Base-by-base conservation (phyloP, 768 basidiomycete species). In the Tylopilus sp. region DNA sequence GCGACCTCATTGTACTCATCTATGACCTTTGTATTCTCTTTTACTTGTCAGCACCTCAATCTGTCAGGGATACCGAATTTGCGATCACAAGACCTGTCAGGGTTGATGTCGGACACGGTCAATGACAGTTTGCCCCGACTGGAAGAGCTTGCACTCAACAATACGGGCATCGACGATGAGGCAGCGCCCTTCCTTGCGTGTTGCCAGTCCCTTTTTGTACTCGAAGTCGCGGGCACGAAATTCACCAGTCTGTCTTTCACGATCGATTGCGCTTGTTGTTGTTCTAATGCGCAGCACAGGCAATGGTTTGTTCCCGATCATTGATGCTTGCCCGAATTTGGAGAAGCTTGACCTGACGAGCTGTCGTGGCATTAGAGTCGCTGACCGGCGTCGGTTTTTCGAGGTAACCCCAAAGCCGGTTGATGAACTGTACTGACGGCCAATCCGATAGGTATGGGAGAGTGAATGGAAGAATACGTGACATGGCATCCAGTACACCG, bases 331-430 rank as follows among this genome's bases (percentile, higher is more conserved):
- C 56, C 55, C 70, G 3, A 70, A 67, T 25, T 69, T 88, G 25
- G 66, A 71, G 50, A 76, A 70, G n/a, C 61, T 88, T 13, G 79
- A 86, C 59, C 67, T 88, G 40, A 87, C 83, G 4, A 80, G 83
- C 52, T 88, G 86, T 53, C 75, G 86, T 46, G 79, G 86, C 5
- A 73, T 88, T 47, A 71, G 60, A 6, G 74, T 86, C 5, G 71
- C 72, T 1, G 82, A 86, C 54, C 70, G 86, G 22, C 74, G 86
- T 13, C 76, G 76, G 7, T 82, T 88, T 57, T 88, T 88, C 57
- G 82, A 87, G 72, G 85, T 60, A 33, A 41, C 6, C 9, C 1
- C 9, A 12, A 18, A 38, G 17, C 77, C 40, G 38, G 9, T 23
- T 17, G 15, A 30, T 4, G 17, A 25, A 15, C 48, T 17, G 15